phyloP scores from a whole-genome alignment of 2,329 filamentous ascomycete genomes.

The Ceratocystis ficicola region DNA sequence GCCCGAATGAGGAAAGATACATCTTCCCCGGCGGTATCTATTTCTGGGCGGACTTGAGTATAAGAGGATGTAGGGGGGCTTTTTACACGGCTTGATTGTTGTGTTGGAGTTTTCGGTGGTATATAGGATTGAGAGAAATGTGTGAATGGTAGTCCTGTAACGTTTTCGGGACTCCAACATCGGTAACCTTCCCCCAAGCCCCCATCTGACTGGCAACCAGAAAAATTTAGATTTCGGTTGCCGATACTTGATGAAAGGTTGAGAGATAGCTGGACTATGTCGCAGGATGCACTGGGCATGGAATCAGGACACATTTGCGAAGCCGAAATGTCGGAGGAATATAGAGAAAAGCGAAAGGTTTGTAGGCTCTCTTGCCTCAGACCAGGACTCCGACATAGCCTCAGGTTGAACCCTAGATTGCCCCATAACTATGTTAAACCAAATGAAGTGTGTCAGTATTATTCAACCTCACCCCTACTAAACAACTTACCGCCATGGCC shows the following conservation, averaged over 20 bases:
- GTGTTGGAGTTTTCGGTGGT: not conserved
- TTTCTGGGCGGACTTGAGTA: slow-evolving; percentile 2
- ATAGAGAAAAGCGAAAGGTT: slow-evolving; percentile 19
- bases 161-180: not conserved
- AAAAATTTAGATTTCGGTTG: not conserved
- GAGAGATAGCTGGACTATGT: slow-evolving; percentile 10
- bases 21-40: not conserved
- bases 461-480: not conserved
- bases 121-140: slow-evolving; percentile 20
- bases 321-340: slow-evolving; percentile 20
- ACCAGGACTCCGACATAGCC: slow-evolving; percentile 13
- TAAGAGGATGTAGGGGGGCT: not conserved
- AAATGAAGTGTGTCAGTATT: not conserved
- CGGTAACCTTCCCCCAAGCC: not conserved
- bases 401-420: slow-evolving; percentile 20
- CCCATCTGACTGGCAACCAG: not conserved
- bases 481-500: slow-evolving; percentile 19
- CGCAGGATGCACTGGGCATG: slow-evolving; percentile 16
- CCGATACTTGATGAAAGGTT: slow-evolving; percentile 8
- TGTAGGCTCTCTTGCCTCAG: not conserved
- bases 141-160: slow-evolving; percentile 12
- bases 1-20: slow-evolving; percentile 12
- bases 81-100: not conserved
- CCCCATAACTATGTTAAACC: slow-evolving; percentile 17
- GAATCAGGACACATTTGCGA: slow-evolving; percentile 19